phyloP scores from a whole-genome alignment of 305 asterid genomes.

The Fraxinus latifolia region DNA sequence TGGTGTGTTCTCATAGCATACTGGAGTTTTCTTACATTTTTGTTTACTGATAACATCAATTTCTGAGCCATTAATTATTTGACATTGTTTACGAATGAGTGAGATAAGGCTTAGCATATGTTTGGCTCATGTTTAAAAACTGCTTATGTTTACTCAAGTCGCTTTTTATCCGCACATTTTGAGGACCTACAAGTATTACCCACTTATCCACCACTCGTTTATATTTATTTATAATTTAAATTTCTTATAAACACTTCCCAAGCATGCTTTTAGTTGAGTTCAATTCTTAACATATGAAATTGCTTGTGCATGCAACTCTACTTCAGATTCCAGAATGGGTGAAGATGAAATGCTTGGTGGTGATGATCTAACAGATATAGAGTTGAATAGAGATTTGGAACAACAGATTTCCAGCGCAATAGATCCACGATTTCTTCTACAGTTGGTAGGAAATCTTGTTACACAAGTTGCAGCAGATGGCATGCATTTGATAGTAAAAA shows the following conservation, averaged over 20 bases:
- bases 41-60: constrained; percentile 10
- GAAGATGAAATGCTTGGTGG: constrained; percentile 77
- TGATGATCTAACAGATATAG: constrained; percentile 45
- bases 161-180: background rate
- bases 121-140: background rate
- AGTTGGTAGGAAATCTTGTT: constrained; percentile 53
- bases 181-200: background rate
- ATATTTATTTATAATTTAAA: background rate
- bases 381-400: constrained; percentile 66
- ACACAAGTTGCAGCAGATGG: constrained; percentile 2
- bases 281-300: background rate
- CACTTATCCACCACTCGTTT: background rate
- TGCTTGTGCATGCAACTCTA: constrained; percentile 19
- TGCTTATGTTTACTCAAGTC: background rate
- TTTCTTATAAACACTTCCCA: background rate
- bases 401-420: constrained; percentile 67
- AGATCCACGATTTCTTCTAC: constrained; percentile 75
- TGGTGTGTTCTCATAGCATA: constrained; percentile 35
- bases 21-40: background rate
- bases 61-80: background rate
- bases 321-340: constrained; percentile 46
- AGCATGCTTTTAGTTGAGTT: background rate
- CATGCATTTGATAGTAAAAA: constrained; percentile 13
- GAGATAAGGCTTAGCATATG: background rate
- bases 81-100: background rate